phyloP scores from a whole-genome alignment of 495 filamentous ascomycete genomes.

The Penicillium lividum region DNA sequence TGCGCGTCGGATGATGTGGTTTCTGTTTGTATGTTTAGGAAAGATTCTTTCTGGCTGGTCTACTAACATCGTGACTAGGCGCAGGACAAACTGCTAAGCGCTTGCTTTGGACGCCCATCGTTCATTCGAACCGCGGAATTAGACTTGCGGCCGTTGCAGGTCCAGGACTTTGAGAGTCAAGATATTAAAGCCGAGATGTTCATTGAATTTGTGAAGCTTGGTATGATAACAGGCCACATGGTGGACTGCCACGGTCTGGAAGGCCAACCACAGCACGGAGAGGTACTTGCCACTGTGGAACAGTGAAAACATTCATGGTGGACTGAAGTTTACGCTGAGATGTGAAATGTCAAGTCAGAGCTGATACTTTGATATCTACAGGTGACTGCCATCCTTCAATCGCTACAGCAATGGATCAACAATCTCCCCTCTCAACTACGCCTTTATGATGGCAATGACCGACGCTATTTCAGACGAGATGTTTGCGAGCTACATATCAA shows the following conservation, averaged over 20 bases:
- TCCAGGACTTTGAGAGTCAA: not conserved
- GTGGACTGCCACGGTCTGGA: not conserved
- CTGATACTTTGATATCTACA: not conserved
- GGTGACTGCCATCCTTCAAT: not conserved
- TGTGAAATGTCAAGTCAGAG: not conserved
- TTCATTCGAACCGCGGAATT: not conserved
- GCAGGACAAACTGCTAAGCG: not conserved
- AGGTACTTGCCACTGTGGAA: not conserved
- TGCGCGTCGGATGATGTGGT: conserved; percentile 14
- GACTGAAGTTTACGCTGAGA: not conserved
- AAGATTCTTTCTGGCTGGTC: not conserved
- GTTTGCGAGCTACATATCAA: not conserved
- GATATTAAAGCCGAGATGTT: not conserved
- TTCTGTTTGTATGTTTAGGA: conserved; percentile 4
- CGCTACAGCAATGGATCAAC: not conserved
- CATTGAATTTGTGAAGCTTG: not conserved
- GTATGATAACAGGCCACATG: not conserved
- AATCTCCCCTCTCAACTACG: not conserved
- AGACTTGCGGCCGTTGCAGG: not conserved
- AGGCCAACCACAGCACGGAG: not conserved
- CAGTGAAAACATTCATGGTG: not conserved
- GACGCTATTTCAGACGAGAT: not conserved
- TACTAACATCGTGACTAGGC: not conserved
- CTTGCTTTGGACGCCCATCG: not conserved
- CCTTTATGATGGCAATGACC: not conserved